Conservation (phyloP, 352 stramenopile genomes). For the Thalassiosira hispida region DNA sequence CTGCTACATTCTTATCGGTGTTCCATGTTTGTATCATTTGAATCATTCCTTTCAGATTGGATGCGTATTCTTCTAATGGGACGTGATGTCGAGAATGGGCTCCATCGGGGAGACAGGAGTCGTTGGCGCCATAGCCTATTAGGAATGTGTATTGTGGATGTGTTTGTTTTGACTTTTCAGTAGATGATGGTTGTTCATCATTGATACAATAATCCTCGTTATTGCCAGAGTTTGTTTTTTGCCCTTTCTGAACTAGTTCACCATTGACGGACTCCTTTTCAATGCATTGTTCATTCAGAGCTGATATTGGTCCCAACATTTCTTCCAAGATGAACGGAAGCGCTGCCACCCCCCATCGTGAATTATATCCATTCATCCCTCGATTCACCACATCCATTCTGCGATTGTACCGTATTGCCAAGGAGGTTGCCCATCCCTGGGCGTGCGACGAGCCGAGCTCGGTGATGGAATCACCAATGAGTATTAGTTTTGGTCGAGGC, state of each 20-base stretch:
- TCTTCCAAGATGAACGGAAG: slow-evolving; percentile 48
- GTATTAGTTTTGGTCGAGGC: slow-evolving; percentile 71
- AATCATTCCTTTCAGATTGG: slow-evolving; percentile 72
- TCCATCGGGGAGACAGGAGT: slow-evolving; percentile 41
- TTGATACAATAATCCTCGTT: neutral
- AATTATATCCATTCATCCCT: slow-evolving; percentile 85
- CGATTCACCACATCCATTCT: slow-evolving; percentile 81
- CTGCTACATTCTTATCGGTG: slow-evolving; percentile 41
- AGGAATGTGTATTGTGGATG: slow-evolving; percentile 50
- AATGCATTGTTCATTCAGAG: slow-evolving; percentile 2
- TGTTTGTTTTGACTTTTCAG: neutral
- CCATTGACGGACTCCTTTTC: neutral
- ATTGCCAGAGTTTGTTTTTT: slow-evolving; percentile 10
- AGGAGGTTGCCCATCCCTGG: slow-evolving; percentile 61
- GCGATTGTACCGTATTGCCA: slow-evolving; percentile 77
- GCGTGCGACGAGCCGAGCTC: slow-evolving; percentile 53
- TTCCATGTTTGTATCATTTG: slow-evolving; percentile 44
- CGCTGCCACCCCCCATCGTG: slow-evolving; percentile 49
- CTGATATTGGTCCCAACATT: slow-evolving; percentile 18
- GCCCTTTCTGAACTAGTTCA: neutral
- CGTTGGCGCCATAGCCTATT: slow-evolving; percentile 52
- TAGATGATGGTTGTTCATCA: slow-evolving; percentile 5
- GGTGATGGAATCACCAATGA: slow-evolving; percentile 85
- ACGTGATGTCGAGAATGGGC: slow-evolving; percentile 67
- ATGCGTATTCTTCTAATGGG: slow-evolving; percentile 63